A percentile compares a stretch with the other conserved stretches of the same genome.
Evolutionary conservation across 176 grass and related monocot genomes (phyloP).

Genomic region (Guadua angustifolia): DNA sequence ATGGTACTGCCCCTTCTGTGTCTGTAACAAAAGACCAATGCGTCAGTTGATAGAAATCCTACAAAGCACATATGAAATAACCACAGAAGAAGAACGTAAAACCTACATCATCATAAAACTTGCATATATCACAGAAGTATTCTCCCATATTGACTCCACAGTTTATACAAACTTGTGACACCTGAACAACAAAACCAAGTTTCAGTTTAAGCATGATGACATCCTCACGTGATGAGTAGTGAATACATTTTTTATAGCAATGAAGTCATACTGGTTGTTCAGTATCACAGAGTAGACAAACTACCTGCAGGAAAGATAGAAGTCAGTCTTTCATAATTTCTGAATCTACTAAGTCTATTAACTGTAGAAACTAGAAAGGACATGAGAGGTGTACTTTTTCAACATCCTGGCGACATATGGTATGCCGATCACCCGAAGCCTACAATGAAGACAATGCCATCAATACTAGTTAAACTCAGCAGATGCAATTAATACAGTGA

Average conservation of each 20-base stretch:
- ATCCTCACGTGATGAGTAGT: background rate
- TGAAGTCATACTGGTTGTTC: conserved; percentile 67
- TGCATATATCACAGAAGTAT: conserved; percentile 91
- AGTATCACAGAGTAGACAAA: conserved; percentile 85
- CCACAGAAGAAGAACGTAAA: conserved; percentile 24
- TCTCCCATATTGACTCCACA: conserved; percentile 98
- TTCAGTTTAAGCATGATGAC: conserved; percentile 33
- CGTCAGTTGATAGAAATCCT: conserved; percentile 28
- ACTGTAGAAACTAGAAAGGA: conserved; percentile 26
- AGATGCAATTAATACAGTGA: conserved; percentile 12
- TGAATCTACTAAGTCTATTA: conserved; percentile 28
- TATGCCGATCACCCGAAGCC: conserved; percentile 69
- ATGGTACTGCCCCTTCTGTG: conserved; percentile 82
- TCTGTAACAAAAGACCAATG: conserved; percentile 56
- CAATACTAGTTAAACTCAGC: conserved; percentile 9
- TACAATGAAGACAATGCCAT: conserved; percentile 36
- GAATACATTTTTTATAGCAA: conserved; percentile 2
- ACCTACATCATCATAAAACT: conserved; percentile 94
- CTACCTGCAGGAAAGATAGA: conserved; percentile 67
- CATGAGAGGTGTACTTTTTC: conserved; percentile 59
- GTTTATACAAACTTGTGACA: conserved; percentile 77
- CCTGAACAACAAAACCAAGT: conserved; percentile 53
- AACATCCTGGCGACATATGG: conserved; percentile 83
- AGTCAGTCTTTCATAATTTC: conserved; percentile 35
- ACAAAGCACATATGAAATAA: conserved; percentile 20